phyloP scores from a whole-genome alignment of 169 alveolate species.

The Babesia sp. region DNA sequence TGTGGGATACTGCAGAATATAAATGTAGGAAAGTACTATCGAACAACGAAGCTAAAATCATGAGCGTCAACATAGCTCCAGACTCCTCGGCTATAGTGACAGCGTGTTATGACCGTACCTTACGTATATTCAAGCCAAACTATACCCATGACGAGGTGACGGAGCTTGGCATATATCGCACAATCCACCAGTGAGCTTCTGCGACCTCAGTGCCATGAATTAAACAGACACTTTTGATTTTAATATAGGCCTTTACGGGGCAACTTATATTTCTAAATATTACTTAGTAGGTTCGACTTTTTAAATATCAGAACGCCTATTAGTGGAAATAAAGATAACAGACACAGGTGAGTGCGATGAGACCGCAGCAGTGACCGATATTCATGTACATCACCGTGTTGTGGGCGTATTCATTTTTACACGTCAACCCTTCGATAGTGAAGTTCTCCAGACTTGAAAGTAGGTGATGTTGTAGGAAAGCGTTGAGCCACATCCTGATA shows the following conservation, averaged over 20 bases:
- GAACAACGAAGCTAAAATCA: slow-evolving; percentile 71
- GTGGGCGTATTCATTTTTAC: neutral
- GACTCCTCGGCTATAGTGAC: slow-evolving; percentile 72
- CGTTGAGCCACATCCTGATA: slow-evolving; percentile 2
- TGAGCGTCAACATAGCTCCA: slow-evolving; percentile 72
- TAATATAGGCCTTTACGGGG: no score
- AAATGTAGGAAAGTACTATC: slow-evolving; percentile 75
- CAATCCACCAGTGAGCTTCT: neutral
- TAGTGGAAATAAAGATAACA: neutral
- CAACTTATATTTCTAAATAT: no score
- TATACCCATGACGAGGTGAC: slow-evolving; percentile 26
- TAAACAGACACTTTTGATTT: no score
- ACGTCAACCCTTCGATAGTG: neutral
- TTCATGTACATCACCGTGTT: slow-evolving; percentile 20
- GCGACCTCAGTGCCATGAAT: no score
- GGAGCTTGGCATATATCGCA: neutral
- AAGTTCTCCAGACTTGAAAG: slow-evolving; percentile 13
- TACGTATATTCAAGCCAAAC: slow-evolving; percentile 69
- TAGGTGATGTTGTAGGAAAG: slow-evolving; percentile 13
- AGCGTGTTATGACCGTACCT: slow-evolving; percentile 77
- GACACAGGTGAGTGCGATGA: neutral
- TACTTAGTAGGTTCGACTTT: no score
- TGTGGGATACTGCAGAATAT: slow-evolving; percentile 77
- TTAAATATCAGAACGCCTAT: no score
- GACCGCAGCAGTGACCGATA: slow-evolving; percentile 25